These are phyloP conservation scores for Mortierella antarctica DNA, from an alignment of 192 early-diverging fungal species.

Conservation along the genomic window DNA sequence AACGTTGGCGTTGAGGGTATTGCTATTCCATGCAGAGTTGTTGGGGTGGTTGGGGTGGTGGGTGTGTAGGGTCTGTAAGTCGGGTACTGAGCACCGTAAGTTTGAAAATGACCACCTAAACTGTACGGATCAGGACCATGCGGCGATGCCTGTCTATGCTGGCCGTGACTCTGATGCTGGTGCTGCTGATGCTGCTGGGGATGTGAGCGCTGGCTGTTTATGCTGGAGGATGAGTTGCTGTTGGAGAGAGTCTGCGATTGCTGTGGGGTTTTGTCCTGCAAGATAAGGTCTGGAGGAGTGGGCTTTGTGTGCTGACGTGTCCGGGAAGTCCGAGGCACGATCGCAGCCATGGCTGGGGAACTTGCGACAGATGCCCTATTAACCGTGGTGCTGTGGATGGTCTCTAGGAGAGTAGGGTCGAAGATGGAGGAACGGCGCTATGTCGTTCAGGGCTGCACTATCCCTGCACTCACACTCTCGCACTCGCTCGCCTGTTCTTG, in stretches of 20 bases:
- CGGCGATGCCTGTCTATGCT: slow-evolving; percentile 7
- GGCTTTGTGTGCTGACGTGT: slow-evolving; percentile 15
- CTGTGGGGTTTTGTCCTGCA: slow-evolving; percentile 13
- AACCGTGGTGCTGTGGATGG: background rate
- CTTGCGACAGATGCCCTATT: too few relatives aligned
- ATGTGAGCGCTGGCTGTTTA: slow-evolving; percentile 21
- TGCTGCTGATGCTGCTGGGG: slow-evolving; percentile 12
- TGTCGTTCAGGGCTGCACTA: background rate
- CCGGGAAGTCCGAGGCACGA: slow-evolving; percentile 18
- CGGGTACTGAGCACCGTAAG: slow-evolving; percentile 33
- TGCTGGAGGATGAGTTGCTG: slow-evolving; percentile 29
- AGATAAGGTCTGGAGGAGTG: slow-evolving; percentile 26
- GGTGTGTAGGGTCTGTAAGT: slow-evolving; percentile 49
- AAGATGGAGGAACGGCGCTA: background rate
- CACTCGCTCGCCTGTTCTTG: background rate
- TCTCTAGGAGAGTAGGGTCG: background rate
- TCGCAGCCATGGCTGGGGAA: slow-evolving; percentile 12
- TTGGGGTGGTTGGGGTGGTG: slow-evolving; percentile 36
- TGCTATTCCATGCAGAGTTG: slow-evolving; percentile 1
- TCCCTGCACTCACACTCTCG: background rate
- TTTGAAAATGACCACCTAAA: slow-evolving; percentile 18
- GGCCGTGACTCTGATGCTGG: slow-evolving; percentile 19
- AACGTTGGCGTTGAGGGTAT: slow-evolving; percentile 28
- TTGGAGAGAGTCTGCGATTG: slow-evolving; percentile 33
- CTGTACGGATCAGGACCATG: slow-evolving; percentile 13